These are phyloP conservation scores for Psidium friedrichsthalianum DNA, from an alignment of 345 rosid species.

Conservation along the genomic window DNA sequence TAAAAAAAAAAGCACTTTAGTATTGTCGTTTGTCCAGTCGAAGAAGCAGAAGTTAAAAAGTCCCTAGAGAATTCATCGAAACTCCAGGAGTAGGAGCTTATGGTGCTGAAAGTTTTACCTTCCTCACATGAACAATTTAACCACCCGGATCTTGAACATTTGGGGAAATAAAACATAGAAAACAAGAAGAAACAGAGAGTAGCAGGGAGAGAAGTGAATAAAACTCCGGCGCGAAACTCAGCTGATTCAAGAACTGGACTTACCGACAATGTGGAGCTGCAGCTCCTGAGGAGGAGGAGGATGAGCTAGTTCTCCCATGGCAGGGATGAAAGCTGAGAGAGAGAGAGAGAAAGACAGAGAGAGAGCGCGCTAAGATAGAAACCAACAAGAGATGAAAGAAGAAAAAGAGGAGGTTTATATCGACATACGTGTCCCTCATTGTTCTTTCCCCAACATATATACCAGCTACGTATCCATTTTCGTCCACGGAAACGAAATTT, in stretches of 20 bases:
- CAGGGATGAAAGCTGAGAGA: not conserved
- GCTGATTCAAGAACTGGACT: not conserved
- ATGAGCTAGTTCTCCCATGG: not conserved
- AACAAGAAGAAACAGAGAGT: not conserved
- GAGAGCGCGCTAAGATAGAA: not conserved
- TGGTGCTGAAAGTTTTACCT: not conserved
- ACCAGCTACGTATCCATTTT: not conserved
- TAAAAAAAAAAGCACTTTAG: not conserved
- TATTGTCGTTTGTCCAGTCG: not conserved
- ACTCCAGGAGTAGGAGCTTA: not conserved
- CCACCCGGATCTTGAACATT: not conserved
- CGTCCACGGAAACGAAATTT: not conserved
- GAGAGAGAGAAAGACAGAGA: too few relatives aligned
- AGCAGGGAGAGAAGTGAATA: not conserved
- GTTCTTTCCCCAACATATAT: not conserved
- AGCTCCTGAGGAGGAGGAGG: not conserved
- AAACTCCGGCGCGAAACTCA: not conserved
- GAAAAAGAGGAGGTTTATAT: not conserved
- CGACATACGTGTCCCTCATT: not conserved
- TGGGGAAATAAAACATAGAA: not conserved
- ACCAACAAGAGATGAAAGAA: not conserved
- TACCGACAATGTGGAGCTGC: not conserved
- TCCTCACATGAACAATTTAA: not conserved
- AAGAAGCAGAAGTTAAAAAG: not conserved
- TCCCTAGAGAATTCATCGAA: not conserved